A percentile compares a stretch with the other conserved stretches of the same genome.
Conservation (phyloP, 2,329 filamentous ascomycete species). For the Myriosclerotinia duriaeana region DNA sequence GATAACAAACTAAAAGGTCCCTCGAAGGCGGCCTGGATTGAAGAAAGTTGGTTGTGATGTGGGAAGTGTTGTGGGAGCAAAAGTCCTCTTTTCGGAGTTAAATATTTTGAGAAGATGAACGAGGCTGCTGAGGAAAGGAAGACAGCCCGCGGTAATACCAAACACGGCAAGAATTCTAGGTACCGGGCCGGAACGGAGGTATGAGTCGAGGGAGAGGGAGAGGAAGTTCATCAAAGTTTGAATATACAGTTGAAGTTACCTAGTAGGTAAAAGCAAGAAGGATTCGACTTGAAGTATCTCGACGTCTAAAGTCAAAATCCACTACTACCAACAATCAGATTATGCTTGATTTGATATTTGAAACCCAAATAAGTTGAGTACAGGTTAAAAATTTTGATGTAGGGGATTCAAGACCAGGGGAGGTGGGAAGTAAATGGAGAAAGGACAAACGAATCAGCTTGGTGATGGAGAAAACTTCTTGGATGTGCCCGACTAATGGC, state of each 20-base stretch:
- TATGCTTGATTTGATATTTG: not conserved
- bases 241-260: not conserved
- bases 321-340: slow-evolving; percentile 6
- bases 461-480: not conserved
- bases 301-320: not conserved
- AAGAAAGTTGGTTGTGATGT: not conserved
- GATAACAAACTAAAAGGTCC: not conserved
- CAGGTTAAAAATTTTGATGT: not conserved
- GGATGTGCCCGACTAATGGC: not conserved
- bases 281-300: not conserved
- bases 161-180: not conserved
- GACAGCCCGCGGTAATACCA: not conserved
- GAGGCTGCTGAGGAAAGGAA: not conserved
- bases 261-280: not conserved
- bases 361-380: not conserved
- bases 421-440: not conserved
- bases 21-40: not conserved
- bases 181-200: not conserved
- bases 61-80: not conserved
- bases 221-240: not conserved
- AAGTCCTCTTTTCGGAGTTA: not conserved
- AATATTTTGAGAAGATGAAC: not conserved
- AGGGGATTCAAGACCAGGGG: not conserved
- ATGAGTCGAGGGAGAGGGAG: not conserved
- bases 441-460: not conserved